phyloP scores from a whole-genome alignment of 768 basidiomycete genomes.

The Amylocystis lapponica region DNA sequence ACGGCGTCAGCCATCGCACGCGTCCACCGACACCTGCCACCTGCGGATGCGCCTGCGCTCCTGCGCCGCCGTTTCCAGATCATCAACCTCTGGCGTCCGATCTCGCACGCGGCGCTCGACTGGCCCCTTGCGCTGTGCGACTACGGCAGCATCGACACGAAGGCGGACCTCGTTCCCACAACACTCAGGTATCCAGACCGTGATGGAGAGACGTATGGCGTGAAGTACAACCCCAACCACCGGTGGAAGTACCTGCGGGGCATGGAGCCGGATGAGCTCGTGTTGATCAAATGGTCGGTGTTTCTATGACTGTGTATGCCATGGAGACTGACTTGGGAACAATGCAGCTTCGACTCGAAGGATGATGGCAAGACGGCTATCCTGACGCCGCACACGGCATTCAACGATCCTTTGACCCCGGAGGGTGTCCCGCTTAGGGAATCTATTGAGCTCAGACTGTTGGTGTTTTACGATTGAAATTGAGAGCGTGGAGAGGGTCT shows the following conservation, averaged over 20 bases:
- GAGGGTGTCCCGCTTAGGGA: conserved; percentile 42
- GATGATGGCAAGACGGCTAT: conserved; percentile 40
- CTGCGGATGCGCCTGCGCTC: conserved; percentile 31
- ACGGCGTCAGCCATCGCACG: conserved; percentile 32
- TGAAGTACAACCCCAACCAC: conserved; percentile 34
- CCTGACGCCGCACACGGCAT: conserved; percentile 61
- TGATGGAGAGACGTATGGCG: conserved; percentile 38
- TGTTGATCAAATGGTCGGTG: conserved; percentile 43
- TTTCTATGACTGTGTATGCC: not conserved
- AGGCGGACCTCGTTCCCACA: conserved; percentile 32
- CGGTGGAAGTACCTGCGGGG: conserved; percentile 42
- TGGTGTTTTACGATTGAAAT: conserved; percentile 56
- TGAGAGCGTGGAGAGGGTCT: too few species aligned
- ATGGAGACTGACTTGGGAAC: not conserved
- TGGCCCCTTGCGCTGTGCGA: conserved; percentile 47
- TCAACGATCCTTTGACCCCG: conserved; percentile 49
- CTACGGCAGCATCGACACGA: conserved; percentile 34
- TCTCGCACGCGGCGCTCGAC: conserved; percentile 38
- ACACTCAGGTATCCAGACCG: conserved; percentile 36
- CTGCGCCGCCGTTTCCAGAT: conserved; percentile 44
- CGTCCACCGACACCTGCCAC: conserved; percentile 39
- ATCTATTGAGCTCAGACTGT: conserved; percentile 56
- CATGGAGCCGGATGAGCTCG: conserved; percentile 40
- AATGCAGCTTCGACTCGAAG: conserved; percentile 27
- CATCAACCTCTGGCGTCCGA: conserved; percentile 52